Evolutionary conservation across 169 alveolate species (phyloP).

Genomic region (Plasmodium billcollinsi): DNA sequence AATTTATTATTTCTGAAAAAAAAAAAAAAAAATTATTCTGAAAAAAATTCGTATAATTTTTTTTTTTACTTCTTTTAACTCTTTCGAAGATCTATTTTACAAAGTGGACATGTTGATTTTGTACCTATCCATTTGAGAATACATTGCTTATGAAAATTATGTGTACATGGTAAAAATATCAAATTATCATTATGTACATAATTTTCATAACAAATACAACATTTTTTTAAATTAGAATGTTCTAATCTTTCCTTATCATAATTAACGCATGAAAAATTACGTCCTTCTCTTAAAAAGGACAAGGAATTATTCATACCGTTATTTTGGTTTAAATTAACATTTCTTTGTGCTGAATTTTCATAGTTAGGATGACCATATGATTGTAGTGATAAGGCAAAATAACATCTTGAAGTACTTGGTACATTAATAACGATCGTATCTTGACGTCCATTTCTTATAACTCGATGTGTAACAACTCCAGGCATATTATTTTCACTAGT

Average conservation of each 20-base stretch:
- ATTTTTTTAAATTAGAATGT: slow-evolving; percentile 43
- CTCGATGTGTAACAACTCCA: not conserved
- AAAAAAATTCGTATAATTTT: not conserved
- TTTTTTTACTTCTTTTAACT: slow-evolving; percentile 10
- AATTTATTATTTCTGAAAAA: no score
- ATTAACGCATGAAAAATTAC: slow-evolving; percentile 30
- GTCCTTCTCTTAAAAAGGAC: slow-evolving; percentile 31
- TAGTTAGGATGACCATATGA: no score
- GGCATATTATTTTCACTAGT: not conserved
- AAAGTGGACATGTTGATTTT: slow-evolving; percentile 47
- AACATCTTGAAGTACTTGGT: not conserved
- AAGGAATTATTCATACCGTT: slow-evolving; percentile 2
- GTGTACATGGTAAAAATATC: slow-evolving; percentile 65
- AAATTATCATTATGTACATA: slow-evolving; percentile 52
- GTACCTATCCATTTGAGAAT: slow-evolving; percentile 55
- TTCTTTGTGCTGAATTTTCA: slow-evolving; percentile 9
- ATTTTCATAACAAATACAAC: slow-evolving; percentile 72
- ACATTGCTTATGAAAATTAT: slow-evolving; percentile 55
- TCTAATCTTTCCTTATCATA: slow-evolving; percentile 43
- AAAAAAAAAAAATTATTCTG: slow-evolving; percentile 1
- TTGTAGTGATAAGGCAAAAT: not conserved
- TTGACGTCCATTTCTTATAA: not conserved
- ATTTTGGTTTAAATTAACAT: slow-evolving; percentile 9
- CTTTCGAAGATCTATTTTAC: slow-evolving; percentile 33
- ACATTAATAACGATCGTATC: not conserved